Evolutionary conservation across 2,329 filamentous ascomycete genomes (phyloP).

Genomic region (Xylariales sp.): DNA sequence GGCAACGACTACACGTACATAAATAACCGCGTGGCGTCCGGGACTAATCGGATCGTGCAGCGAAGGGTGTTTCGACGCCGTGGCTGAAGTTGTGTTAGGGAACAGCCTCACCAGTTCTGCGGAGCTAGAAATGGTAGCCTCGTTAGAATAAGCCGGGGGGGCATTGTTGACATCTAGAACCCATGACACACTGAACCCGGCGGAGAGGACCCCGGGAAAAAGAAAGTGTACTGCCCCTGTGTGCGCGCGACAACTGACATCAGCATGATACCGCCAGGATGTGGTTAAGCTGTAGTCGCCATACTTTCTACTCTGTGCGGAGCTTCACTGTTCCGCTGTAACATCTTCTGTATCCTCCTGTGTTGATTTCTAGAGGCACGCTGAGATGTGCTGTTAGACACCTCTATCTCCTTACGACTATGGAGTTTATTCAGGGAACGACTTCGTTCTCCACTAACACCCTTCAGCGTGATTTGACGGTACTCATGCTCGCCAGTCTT

Average conservation of each 20-base stretch:
- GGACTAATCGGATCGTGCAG: constrained; percentile 9
- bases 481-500: constrained; percentile 12
- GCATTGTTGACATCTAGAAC: constrained; percentile 5
- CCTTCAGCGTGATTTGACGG: constrained; percentile 23
- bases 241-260: constrained; percentile 2
- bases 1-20: constrained; percentile 7
- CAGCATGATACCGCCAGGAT: constrained; percentile 16
- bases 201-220: constrained; percentile 5
- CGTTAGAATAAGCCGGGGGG: constrained; percentile 12
- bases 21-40: constrained; percentile 16
- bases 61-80: constrained; percentile 18
- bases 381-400: constrained; percentile 25
- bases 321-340: neutral
- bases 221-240: constrained; percentile 16
- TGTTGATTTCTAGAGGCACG: constrained; percentile 14
- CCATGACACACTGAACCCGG: constrained; percentile 9
- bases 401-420: constrained; percentile 16
- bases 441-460: constrained; percentile 27
- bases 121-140: constrained; percentile 27
- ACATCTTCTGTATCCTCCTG: constrained; percentile 1
- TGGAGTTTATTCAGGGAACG: constrained; percentile 16
- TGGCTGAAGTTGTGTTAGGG: constrained; percentile 15
- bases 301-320: constrained; percentile 11
- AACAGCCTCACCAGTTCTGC: constrained; percentile 20
- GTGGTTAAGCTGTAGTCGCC: constrained; percentile 6